A percentile compares a stretch with the other conserved stretches of the same genome.
phyloP scores from a whole-genome alignment of 2,329 filamentous ascomycete genomes.

The Pestalotiopsis fici region DNA sequence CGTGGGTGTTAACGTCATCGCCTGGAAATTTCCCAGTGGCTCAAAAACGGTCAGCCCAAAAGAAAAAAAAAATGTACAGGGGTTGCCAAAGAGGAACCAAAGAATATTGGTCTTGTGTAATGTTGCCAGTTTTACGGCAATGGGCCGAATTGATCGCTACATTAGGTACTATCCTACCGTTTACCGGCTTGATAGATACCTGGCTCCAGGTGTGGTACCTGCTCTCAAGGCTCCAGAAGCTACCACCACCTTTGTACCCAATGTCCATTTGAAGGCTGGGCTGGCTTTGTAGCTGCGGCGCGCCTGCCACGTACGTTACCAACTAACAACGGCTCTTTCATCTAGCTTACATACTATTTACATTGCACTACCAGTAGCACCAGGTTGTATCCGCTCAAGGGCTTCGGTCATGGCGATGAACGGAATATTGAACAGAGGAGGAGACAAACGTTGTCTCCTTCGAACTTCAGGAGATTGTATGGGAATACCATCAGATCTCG shows the following conservation, averaged over 20 bases:
- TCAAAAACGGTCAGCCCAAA: not conserved
- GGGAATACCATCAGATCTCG: not conserved
- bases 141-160: not conserved
- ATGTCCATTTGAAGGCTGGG: too few relatives aligned
- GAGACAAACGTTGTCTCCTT: not conserved
- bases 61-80: not conserved
- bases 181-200: not conserved
- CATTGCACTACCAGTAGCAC: not conserved
- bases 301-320: too few relatives aligned
- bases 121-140: not conserved
- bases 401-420: not conserved
- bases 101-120: not conserved
- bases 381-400: not conserved
- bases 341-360: not conserved
- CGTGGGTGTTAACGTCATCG: conserved; percentile 3
- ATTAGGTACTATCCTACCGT: not conserved
- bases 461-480: not conserved
- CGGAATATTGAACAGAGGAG: not conserved
- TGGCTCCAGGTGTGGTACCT: too few relatives aligned
- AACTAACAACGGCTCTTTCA: not conserved
- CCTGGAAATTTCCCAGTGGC: conserved; percentile 1
- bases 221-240: too few relatives aligned
- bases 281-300: too few relatives aligned
- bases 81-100: not conserved
- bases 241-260: too few relatives aligned